Evolutionary conservation across 768 basidiomycete species (phyloP).

Genomic region (Lactarius sp.): DNA sequence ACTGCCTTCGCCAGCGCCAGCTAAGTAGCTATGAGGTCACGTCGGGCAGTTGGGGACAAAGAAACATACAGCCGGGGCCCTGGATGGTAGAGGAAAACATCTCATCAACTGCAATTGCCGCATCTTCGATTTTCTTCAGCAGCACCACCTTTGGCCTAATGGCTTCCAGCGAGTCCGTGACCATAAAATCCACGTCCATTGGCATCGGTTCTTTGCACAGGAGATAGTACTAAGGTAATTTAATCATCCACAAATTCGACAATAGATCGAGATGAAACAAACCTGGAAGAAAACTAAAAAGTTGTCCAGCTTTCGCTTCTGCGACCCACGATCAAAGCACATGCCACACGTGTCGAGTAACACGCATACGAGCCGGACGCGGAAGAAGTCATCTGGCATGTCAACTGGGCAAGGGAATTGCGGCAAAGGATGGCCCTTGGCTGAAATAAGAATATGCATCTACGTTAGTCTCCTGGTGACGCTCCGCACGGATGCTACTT

Average conservation of each 20-base stretch:
- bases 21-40: conserved; percentile 26
- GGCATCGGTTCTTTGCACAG: conserved; percentile 86
- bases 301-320: conserved; percentile 89
- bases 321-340: conserved; percentile 93
- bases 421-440: conserved; percentile 84
- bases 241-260: neutral
- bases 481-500: conserved; percentile 35
- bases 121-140: conserved; percentile 76
- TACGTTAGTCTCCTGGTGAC: neutral
- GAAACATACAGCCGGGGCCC: conserved; percentile 47
- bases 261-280: conserved; percentile 10
- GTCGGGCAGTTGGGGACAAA: neutral
- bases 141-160: conserved; percentile 76
- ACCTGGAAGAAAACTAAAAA: conserved; percentile 95
- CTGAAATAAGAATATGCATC: conserved; percentile 38
- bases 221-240: conserved; percentile 60
- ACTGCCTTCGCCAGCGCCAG: conserved; percentile 44
- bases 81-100: conserved; percentile 71
- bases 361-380: conserved; percentile 85
- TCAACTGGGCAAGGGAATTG: conserved; percentile 72
- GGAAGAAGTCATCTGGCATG: conserved; percentile 95
- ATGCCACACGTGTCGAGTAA: conserved; percentile 94
- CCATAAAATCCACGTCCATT: conserved; percentile 98
- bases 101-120: conserved; percentile 84
- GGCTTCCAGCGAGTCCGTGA: conserved; percentile 89